Conservation (phyloP, 495 filamentous ascomycete genomes). For the Lophiostoma macrostomum region DNA sequence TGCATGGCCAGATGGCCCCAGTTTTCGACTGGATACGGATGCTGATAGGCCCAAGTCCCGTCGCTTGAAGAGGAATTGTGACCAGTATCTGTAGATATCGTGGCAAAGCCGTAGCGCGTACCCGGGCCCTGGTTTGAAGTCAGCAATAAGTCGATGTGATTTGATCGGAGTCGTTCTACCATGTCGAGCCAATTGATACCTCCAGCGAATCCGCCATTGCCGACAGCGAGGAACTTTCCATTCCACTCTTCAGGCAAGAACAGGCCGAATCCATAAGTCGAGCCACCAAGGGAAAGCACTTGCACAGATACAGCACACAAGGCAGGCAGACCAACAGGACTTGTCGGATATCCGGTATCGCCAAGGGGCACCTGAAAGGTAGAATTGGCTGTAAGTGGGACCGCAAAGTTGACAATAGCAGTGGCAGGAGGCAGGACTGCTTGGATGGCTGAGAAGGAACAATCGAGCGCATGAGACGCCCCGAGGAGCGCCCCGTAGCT, state of each 20-base stretch:
- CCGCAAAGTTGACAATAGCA: constrained; percentile 23
- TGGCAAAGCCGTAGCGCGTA: constrained; percentile 49
- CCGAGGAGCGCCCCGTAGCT: constrained; percentile 10
- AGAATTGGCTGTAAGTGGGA: constrained; percentile 48
- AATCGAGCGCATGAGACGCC: constrained; percentile 11
- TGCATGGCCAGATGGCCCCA: constrained; percentile 55
- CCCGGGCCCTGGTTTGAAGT: constrained; percentile 26
- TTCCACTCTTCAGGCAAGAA: constrained; percentile 54
- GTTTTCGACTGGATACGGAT: constrained; percentile 36
- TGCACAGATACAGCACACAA: constrained; percentile 46
- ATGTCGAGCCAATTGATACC: constrained; percentile 57
- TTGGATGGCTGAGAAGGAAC: constrained; percentile 14
- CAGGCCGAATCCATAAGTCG: constrained; percentile 40
- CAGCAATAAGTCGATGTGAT: not conserved
- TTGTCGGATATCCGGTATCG: constrained; percentile 46
- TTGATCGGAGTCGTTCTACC: constrained; percentile 31
- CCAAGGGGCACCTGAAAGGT: constrained; percentile 51
- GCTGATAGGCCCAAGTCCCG: constrained; percentile 48
- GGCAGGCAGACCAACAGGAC: constrained; percentile 55
- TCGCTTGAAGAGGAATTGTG: constrained; percentile 46
- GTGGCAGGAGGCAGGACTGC: constrained; percentile 8
- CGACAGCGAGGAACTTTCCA: constrained; percentile 46
- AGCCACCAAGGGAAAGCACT: constrained; percentile 49
- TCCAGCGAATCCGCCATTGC: constrained; percentile 53
- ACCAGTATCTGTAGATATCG: constrained; percentile 55